Base-by-base conservation (phyloP, 768 basidiomycete genomes). In the Mycena pura region DNA sequence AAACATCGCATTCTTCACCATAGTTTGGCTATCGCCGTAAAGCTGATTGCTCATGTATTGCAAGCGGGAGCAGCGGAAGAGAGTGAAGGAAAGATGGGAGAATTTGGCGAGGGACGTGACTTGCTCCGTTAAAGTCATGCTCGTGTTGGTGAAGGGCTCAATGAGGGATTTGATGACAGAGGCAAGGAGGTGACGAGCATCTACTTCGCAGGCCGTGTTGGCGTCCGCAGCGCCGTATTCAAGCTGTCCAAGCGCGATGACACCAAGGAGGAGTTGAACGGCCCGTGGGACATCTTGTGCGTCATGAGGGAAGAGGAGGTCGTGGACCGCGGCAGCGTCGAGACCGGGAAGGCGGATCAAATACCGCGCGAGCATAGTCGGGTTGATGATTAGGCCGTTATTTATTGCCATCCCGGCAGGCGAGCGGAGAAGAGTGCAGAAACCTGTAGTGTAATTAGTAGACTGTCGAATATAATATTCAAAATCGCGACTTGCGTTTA, bases 251-350 rank as follows among this genome's bases (percentile, higher is more conserved):
- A 68, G 29, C 2, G 21, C 21, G 21, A 57, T 39, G 43, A 67
- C 29, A 28, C 57, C 32, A 1, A 38, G 28, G 3, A 76, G 63
- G 6, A 76, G 69, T 32, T 72, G 59, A 6, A 74, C 62, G 0
- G 74, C 73, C 27, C 67, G 55, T 3, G 75, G 74, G 19, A 76
- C 75, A 57, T 76, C 69, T 55, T 76, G 75, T 13, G 66, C 39
- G 56, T 72, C 72, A 31, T 69, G 67, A 5, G 57, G 48, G 21
- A 50, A 60, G 4, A 49, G 29, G 10, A 34, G 44, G 25, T 38
- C 22, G 1, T 52, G 40, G 2, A 60, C 57, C 5, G 49, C 44
- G 0, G 14, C 41, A 13, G 48, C 2, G n/a, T 27, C 28, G 8
- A 24, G 38, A 6, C 15, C 29, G 3, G 57, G 57, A 14, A 58